Percentiles rank a stretch among this genome's conserved stretches.
Conservation (phyloP, 2,329 filamentous ascomycete species). For the Camillea tinctor region DNA sequence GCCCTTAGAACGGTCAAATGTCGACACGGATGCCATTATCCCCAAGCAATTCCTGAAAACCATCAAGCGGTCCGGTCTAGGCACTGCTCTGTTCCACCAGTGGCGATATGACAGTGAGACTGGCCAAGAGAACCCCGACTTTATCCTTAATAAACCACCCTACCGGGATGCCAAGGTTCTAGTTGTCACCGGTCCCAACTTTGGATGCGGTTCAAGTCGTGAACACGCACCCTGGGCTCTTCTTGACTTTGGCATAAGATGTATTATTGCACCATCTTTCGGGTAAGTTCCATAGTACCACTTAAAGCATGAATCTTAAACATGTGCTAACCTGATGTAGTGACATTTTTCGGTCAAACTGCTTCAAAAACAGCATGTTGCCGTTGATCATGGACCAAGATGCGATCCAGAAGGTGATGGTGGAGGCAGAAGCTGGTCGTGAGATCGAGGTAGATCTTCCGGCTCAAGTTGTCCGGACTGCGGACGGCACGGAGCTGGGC, state of each 20-base stretch:
- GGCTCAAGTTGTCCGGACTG: constrained; percentile 78
- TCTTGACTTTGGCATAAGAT: constrained; percentile 93
- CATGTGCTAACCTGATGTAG: not conserved
- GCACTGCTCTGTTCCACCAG: constrained; percentile 80
- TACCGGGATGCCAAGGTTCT: constrained; percentile 85
- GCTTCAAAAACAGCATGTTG: constrained; percentile 99
- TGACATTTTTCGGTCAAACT: constrained; percentile 99
- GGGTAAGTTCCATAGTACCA: constrained; percentile 17
- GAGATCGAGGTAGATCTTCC: constrained; percentile 90
- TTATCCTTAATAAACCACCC: constrained; percentile 86
- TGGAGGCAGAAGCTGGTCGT: constrained; percentile 73
- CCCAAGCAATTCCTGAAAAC: constrained; percentile 99
- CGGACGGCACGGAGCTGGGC: constrained; percentile 70
- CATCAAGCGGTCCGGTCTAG: constrained; percentile 95
- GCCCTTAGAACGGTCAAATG: constrained; percentile 81
- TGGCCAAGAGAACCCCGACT: constrained; percentile 73
- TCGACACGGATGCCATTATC: constrained; percentile 99
- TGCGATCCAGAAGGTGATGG: constrained; percentile 68
- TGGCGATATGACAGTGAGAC: constrained; percentile 71
- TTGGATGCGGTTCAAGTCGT: constrained; percentile 88
- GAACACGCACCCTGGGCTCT: constrained; percentile 98
- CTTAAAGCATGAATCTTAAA: not conserved
- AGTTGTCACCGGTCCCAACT: constrained; percentile 88
- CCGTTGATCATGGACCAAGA: constrained; percentile 74
- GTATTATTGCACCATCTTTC: constrained; percentile 82